Evolutionary conservation across 2,329 filamentous ascomycete species (phyloP), one percentile per base, ranked within the genome.

Genomic region (Phialophora tarda): DNA sequence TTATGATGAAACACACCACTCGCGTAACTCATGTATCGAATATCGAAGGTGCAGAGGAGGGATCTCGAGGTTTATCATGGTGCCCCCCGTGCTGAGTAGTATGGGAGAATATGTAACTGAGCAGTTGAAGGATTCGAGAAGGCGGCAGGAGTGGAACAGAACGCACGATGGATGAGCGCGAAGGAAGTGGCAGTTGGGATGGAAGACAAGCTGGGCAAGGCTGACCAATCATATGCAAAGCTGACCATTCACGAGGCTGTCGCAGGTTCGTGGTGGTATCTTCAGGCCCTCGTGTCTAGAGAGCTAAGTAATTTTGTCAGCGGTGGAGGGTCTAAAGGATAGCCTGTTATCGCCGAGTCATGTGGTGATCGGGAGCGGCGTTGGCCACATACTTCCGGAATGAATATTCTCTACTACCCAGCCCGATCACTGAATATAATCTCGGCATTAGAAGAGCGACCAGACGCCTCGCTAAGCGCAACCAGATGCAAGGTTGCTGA

Each of bases 381-480:
- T n/a, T 3, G 4, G 38, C 17, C 17, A 11, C 32, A 34, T 34
- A 34, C 10, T 34, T 34, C 32, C 32, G 32, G 3, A 11, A 34
- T 34, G 32, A 11, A 44, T 44, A 7, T 44, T n/a, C 17, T 44
- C 38, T 44, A 7, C 6, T n/a, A n/a, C 6, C 17, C 38, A n/a
- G 17, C 38, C 6, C n/a, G 38, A 17, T 21, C 17, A 44, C 38
- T 17, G 38, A 44, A 11, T 34, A 34, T 44, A 44, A n/a, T n/a
- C 48, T 41, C 32, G 34, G 38, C 38, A 21, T 11, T 26, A 61
- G 24, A 6, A 6, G 14, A 34, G 1, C 21, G 32, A 7, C 32
- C 48, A 41, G 34, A 51, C 59, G 47, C 59, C 59, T 61, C 59
- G 59, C 59, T 54, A 61, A 61, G 21, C 30, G 21, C 47, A 53